Evolutionary conservation across 2,329 filamentous ascomycete genomes (phyloP).

Genomic region (Alternaria sp.): DNA sequence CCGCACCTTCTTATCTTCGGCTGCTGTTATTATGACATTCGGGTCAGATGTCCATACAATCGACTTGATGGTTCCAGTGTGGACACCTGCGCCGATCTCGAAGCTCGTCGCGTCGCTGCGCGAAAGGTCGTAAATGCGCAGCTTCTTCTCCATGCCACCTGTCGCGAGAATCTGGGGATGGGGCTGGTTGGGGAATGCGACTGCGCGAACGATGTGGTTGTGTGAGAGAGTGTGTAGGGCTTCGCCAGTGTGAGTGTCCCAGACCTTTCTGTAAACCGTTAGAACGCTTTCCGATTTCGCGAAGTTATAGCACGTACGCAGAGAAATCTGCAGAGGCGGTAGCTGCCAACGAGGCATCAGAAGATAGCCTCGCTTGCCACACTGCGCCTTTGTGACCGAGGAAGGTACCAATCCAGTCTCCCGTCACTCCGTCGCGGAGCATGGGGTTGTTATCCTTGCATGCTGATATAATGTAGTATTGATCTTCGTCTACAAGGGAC

Average conservation of each 20-base stretch:
- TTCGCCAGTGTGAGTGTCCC: conserved; percentile 96
- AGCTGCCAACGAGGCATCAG: conserved; percentile 86
- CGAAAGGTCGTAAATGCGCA: conserved; percentile 89
- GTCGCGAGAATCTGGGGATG: conserved; percentile 86
- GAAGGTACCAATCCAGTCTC: conserved; percentile 85
- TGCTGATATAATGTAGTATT: conserved; percentile 92
- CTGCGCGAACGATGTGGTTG: conserved; percentile 91
- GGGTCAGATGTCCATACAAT: conserved; percentile 93
- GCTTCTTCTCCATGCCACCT: conserved; percentile 94
- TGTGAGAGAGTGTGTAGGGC: conserved; percentile 87
- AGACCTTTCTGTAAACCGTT: conserved; percentile 76
- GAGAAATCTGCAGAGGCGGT: conserved; percentile 97
- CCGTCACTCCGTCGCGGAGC: conserved; percentile 94
- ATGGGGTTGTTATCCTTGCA: conserved; percentile 99
- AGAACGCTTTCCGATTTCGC: conserved; percentile 25
- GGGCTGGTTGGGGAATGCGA: conserved; percentile 81
- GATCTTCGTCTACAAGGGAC: conserved; percentile 79
- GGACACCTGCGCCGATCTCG: conserved; percentile 86
- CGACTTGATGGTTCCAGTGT: conserved; percentile 90
- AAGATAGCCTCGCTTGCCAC: conserved; percentile 92
- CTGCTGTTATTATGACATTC: conserved; percentile 88
- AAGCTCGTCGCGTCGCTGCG: conserved; percentile 69
- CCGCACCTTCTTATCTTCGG: conserved; percentile 87
- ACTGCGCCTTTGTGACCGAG: conserved; percentile 98
- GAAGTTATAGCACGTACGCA: conserved; percentile 66